A percentile compares a stretch with the other conserved stretches of the same genome.
phyloP scores from a whole-genome alignment of 2,329 filamentous ascomycete species.

The Exserohilum turcica region DNA sequence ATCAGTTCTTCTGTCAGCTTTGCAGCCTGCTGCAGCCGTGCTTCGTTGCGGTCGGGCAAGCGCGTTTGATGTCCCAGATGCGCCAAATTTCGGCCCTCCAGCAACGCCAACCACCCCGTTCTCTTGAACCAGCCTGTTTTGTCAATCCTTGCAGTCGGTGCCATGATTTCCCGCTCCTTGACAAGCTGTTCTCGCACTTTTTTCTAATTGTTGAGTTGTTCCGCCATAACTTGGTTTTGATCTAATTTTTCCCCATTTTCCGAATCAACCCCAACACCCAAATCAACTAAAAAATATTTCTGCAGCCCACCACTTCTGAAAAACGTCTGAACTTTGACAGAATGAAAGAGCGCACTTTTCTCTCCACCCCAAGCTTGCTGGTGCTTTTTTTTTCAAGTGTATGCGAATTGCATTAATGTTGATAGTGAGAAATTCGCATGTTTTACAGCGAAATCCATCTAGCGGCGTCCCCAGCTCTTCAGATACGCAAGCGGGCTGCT shows the following conservation, averaged over 20 bases:
- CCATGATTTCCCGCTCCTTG: not conserved
- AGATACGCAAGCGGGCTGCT: not conserved
- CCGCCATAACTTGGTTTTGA: not conserved
- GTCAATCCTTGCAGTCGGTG: not conserved
- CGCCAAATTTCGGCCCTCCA: slow-evolving; percentile 6
- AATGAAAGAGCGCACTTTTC: not conserved
- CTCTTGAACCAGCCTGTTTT: not conserved
- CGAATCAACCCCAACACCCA: no score
- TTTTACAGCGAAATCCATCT: not conserved
- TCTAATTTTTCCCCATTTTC: no score
- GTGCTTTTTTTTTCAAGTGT: no score
- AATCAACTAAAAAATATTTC: no score
- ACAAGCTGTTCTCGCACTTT: not conserved
- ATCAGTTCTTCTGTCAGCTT: not conserved
- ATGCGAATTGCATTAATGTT: no score
- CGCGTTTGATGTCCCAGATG: slow-evolving; percentile 19
- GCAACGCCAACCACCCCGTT: not conserved
- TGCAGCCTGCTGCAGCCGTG: not conserved
- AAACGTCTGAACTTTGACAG: no score
- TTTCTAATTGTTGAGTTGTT: not conserved
- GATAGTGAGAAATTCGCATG: no score
- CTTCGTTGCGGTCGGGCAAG: slow-evolving; percentile 14
- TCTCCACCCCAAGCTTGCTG: no score
- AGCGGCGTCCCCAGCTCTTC: not conserved
- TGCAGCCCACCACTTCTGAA: no score